phyloP scores from a whole-genome alignment of 169 alveolate species.

The Plasmodium coatneyi region DNA sequence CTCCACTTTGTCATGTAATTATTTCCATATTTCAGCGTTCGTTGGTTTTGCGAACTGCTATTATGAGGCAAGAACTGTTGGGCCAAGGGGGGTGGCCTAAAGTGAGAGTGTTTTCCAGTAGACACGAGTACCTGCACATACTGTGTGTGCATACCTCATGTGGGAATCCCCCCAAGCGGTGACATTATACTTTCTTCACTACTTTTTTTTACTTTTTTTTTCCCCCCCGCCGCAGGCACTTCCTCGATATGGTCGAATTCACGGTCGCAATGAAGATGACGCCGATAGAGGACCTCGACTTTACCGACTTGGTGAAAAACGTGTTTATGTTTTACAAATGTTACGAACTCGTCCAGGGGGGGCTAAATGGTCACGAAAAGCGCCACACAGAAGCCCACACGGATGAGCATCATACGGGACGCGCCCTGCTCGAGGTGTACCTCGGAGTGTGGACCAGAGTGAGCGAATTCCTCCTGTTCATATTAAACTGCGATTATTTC shows the following conservation, averaged over 20 bases:
- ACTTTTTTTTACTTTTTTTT: background rate
- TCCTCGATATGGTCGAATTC: constrained; percentile 63
- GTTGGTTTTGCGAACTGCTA: background rate
- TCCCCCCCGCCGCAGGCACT: constrained; percentile 17
- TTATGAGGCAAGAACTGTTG: background rate
- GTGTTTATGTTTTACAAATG: constrained; percentile 61
- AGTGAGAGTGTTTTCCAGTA: background rate
- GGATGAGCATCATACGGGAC: background rate
- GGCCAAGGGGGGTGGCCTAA: background rate
- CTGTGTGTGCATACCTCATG: background rate
- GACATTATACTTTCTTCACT: background rate
- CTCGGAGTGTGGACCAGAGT: constrained; percentile 41
- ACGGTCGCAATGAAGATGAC: constrained; percentile 39
- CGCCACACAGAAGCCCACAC: background rate
- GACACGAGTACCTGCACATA: background rate
- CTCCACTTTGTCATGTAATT: background rate
- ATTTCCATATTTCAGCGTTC: background rate
- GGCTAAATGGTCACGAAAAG: background rate
- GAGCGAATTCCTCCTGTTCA: constrained; percentile 24
- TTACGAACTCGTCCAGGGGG: constrained; percentile 13
- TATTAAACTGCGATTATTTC: constrained; percentile 51
- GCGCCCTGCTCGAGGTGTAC: background rate
- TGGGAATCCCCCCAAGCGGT: background rate
- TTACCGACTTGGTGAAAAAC: constrained; percentile 31
- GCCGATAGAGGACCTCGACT: constrained; percentile 15